These are phyloP conservation scores for Acorus calamus DNA, from an alignment of 106 monocot genomes.

Conservation along the genomic window DNA sequence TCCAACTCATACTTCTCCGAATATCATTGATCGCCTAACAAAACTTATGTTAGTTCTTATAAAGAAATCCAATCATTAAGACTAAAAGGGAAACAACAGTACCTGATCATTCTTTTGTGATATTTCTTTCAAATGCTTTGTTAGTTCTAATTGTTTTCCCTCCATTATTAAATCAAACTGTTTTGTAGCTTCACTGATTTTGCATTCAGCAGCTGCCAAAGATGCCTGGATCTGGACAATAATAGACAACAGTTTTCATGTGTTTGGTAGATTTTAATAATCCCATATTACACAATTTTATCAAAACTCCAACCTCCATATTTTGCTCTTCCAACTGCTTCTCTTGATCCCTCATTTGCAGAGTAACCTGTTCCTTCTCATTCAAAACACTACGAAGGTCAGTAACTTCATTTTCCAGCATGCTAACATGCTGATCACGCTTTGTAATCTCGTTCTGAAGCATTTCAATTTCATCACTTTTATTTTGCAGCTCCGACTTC, in stretches of 20 bases:
- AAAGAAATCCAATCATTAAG: background rate
- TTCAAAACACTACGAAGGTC: slow-evolving; percentile 36
- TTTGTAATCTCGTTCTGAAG: slow-evolving; percentile 38
- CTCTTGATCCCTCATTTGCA: slow-evolving; percentile 32
- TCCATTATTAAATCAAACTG: slow-evolving; percentile 88
- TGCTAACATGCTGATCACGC: slow-evolving; percentile 34
- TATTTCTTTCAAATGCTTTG: slow-evolving; percentile 89
- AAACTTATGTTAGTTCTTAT: background rate
- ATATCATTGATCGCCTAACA: slow-evolving; percentile 95
- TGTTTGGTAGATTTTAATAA: too few species aligned
- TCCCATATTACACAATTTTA: too few species aligned
- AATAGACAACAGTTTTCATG: background rate
- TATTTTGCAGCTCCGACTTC: slow-evolving; percentile 38
- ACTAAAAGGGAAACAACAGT: slow-evolving; percentile 9
- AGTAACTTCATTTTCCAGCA: slow-evolving; percentile 46
- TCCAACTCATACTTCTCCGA: slow-evolving; percentile 71
- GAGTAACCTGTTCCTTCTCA: slow-evolving; percentile 62
- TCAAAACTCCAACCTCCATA: slow-evolving; percentile 40
- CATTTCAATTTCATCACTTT: slow-evolving; percentile 30
- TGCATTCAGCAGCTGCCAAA: slow-evolving; percentile 52
- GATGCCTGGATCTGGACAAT: slow-evolving; percentile 51
- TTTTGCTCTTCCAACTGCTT: slow-evolving; percentile 70
- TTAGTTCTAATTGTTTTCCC: slow-evolving; percentile 72
- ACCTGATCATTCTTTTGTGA: slow-evolving; percentile 96
- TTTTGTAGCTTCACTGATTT: slow-evolving; percentile 59